Conservation (phyloP, 2,329 filamentous ascomycete species). For the Tetracladium maxilliforme region DNA sequence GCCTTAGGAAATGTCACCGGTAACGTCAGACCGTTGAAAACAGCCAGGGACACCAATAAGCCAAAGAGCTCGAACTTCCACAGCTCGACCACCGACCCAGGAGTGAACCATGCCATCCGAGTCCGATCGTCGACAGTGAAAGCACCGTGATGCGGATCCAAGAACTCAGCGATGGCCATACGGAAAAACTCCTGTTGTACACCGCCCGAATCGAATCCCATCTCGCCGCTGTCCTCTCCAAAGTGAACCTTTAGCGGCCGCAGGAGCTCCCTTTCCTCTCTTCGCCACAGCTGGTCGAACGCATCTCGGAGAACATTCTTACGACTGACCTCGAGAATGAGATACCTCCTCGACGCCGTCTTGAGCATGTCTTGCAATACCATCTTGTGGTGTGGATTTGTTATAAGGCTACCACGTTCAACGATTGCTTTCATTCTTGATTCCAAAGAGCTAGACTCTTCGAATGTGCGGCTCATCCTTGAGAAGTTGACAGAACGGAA, state of each 20-base stretch:
- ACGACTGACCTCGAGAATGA: conserved; percentile 56
- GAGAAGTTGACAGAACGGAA: conserved; percentile 83
- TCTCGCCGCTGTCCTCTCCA: conserved; percentile 68
- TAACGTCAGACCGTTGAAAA: conserved; percentile 87
- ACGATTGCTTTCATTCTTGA: conserved; percentile 36
- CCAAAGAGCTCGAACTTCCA: conserved; percentile 90
- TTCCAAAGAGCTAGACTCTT: conserved; percentile 46
- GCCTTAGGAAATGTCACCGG: conserved; percentile 79
- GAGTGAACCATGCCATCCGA: conserved; percentile 77
- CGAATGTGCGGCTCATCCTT: conserved; percentile 68
- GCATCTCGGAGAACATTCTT: conserved; percentile 56
- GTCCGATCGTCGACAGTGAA: conserved; percentile 69
- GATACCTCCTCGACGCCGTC: conserved; percentile 53
- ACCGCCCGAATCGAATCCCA: conserved; percentile 85
- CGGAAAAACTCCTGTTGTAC: conserved; percentile 96
- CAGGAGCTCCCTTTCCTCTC: conserved; percentile 67
- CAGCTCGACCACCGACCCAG: conserved; percentile 64
- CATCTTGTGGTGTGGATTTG: conserved; percentile 40
- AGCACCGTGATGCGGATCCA: conserved; percentile 63
- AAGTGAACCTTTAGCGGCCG: conserved; percentile 80
- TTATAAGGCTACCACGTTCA: conserved; percentile 36
- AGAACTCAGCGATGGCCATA: conserved; percentile 62
- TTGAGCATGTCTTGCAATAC: conserved; percentile 48
- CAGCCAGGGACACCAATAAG: conserved; percentile 71
- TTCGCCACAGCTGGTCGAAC: conserved; percentile 80